Percentiles rank a stretch among this genome's conserved stretches.
Evolutionary conservation across 192 early-diverging fungal species (phyloP).

Genomic region (Chytriomyces hyalinus): DNA sequence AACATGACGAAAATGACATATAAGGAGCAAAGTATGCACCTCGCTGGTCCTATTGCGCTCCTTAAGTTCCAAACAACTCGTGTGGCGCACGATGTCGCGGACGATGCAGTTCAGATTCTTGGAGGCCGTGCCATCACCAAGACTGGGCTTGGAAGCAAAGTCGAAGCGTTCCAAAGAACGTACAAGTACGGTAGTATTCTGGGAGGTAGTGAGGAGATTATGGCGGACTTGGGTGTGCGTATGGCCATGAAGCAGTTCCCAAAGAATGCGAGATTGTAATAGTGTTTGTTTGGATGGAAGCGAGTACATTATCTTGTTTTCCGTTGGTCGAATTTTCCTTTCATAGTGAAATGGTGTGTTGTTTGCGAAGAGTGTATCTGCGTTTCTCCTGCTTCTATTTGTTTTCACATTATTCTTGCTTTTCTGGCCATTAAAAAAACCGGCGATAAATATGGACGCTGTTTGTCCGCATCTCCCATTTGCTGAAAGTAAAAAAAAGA

Average conservation of each 20-base stretch:
- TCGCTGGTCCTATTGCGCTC: slow-evolving; percentile 71
- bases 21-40: slow-evolving; percentile 61
- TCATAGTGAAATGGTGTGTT: no score
- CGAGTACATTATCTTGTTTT: background rate
- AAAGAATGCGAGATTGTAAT: slow-evolving; percentile 28
- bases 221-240: slow-evolving; percentile 66
- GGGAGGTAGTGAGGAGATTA: slow-evolving; percentile 58
- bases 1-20: slow-evolving; percentile 75
- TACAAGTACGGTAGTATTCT: slow-evolving; percentile 61
- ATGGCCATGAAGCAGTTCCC: slow-evolving; percentile 67
- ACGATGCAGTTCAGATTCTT: slow-evolving; percentile 74
- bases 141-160: slow-evolving; percentile 68
- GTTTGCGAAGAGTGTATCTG: no score
- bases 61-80: slow-evolving; percentile 61
- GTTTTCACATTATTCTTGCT: background rate
- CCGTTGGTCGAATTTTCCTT: slow-evolving; percentile 1
- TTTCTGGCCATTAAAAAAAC: background rate
- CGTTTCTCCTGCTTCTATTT: background rate
- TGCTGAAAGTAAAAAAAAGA: no score
- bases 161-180: slow-evolving; percentile 68
- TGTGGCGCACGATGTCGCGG: slow-evolving; percentile 61
- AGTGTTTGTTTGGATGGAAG: slow-evolving; percentile 5
- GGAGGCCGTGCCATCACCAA: slow-evolving; percentile 71
- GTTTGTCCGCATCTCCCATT: no score
- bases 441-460: no score